Conservation (phyloP, 495 filamentous ascomycete genomes). For the Aspergillus ostianus region DNA sequence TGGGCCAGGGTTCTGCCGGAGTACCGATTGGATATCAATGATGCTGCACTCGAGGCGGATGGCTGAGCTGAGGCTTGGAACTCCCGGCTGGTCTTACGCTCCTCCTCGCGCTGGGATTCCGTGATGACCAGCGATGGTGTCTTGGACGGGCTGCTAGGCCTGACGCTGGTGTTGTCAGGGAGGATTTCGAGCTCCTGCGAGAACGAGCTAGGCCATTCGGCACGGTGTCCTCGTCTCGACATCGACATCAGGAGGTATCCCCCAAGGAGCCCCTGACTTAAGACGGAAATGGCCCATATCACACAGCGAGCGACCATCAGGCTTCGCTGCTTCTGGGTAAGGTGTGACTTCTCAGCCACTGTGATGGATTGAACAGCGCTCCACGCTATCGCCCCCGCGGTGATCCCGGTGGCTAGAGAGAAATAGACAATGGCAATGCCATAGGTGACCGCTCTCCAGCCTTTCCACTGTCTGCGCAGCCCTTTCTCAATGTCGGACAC, state of each 20-base stretch:
- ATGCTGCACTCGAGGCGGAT: conserved; percentile 25
- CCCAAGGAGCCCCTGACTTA: conserved; percentile 34
- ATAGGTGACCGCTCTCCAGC: conserved; percentile 25
- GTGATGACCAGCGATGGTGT: conserved; percentile 14
- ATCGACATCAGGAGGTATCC: conserved; percentile 28
- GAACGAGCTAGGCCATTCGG: conserved; percentile 28
- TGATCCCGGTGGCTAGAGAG: conserved; percentile 27
- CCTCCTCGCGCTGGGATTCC: conserved; percentile 13
- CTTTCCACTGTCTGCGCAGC: conserved; percentile 10
- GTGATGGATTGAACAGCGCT: conserved; percentile 17
- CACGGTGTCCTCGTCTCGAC: conserved; percentile 13
- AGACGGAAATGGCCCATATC: conserved; percentile 36
- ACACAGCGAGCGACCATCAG: conserved; percentile 32
- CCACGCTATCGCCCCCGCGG: conserved; percentile 32
- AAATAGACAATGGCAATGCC: conserved; percentile 28
- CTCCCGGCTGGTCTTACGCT: conserved; percentile 15
- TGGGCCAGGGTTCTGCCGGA: conserved; percentile 36
- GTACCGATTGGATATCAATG: conserved; percentile 34
- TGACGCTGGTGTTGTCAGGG: conserved; percentile 16
- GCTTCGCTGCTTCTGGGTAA: conserved; percentile 7
- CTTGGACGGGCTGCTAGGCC: conserved; percentile 9
- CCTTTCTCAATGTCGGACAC: conserved; percentile 23
- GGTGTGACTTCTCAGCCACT: not conserved
- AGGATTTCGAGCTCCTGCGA: conserved; percentile 31
- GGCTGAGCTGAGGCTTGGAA: conserved; percentile 7